Evolutionary conservation across 257 asterid genomes (phyloP).

Genomic region (Mitragyna speciosa): DNA sequence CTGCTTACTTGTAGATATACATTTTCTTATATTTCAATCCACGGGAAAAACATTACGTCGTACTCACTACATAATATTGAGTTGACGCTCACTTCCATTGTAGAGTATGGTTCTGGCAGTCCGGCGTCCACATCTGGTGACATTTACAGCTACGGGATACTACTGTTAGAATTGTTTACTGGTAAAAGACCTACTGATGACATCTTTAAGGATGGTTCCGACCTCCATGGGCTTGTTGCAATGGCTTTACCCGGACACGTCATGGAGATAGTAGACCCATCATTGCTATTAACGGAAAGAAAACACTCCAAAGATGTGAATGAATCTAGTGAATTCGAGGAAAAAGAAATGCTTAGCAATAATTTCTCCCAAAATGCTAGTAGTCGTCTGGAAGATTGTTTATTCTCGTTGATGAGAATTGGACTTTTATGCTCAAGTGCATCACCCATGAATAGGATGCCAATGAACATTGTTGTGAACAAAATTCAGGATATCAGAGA

Average conservation of each 20-base stretch:
- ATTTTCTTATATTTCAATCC: neutral
- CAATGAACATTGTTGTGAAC: constrained; percentile 19
- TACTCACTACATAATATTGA: neutral
- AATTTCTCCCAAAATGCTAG: neutral
- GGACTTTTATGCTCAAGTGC: constrained; percentile 28
- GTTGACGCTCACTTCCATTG: neutral
- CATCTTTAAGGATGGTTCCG: constrained; percentile 19
- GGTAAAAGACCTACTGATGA: constrained; percentile 38
- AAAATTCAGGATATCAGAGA: constrained; percentile 25
- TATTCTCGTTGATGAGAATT: constrained; percentile 21
- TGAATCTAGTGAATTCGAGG: neutral
- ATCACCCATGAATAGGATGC: constrained; percentile 25
- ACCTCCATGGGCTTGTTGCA: constrained; percentile 23
- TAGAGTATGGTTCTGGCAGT: constrained; percentile 42
- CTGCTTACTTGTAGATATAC: neutral
- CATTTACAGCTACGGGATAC: constrained; percentile 41
- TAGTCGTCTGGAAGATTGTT: constrained; percentile 21
- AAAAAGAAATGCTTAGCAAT: neutral
- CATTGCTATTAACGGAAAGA: constrained; percentile 14
- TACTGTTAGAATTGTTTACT: constrained; percentile 33
- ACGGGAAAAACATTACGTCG: neutral
- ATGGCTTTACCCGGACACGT: constrained; percentile 28
- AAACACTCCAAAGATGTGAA: neutral
- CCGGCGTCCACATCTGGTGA: constrained; percentile 35
- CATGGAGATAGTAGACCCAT: constrained; percentile 25